Percentiles rank a stretch among this genome's conserved stretches.
Conservation (phyloP, 352 stramenopile species). For the Aphanomyces euteiches region DNA sequence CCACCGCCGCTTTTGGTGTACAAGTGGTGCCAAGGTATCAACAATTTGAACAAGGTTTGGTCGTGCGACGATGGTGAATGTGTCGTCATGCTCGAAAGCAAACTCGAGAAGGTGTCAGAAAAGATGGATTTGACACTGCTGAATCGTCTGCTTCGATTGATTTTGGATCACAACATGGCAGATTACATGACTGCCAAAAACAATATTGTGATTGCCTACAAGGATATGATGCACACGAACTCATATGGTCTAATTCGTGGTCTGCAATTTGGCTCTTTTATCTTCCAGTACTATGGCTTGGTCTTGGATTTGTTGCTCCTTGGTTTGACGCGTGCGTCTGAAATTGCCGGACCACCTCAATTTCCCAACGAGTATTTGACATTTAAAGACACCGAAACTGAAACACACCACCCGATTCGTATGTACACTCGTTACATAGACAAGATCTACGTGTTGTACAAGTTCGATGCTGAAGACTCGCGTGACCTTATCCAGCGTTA, state of each 20-base stretch:
- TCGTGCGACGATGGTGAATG: constrained; percentile 97
- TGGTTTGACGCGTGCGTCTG: constrained; percentile 95
- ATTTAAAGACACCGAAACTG: constrained; percentile 97
- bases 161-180: constrained; percentile 99
- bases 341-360: constrained; percentile 96
- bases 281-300: constrained; percentile 99
- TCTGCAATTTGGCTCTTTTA: constrained; percentile 96
- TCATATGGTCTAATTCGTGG: constrained; percentile 98
- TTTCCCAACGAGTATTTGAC: constrained; percentile 98
- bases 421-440: constrained; percentile 99
- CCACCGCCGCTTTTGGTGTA: constrained; percentile 98
- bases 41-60: constrained; percentile 99
- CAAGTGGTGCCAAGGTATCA: constrained; percentile 99
- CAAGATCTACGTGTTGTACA: constrained; percentile 99
- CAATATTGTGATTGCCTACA: constrained; percentile 98
- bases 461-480: constrained; percentile 97
- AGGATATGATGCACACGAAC: constrained; percentile 99
- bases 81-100: constrained; percentile 98
- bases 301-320: constrained; percentile 98
- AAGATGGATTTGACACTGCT: constrained; percentile 99
- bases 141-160: constrained; percentile 97
- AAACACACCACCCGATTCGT: constrained; percentile 98
- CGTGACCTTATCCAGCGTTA: constrained; percentile 99
- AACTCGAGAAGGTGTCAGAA: constrained; percentile 99
- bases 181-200: constrained; percentile 99